Percentiles rank a stretch among this genome's conserved stretches.
Evolutionary conservation across 805 yeast genomes (phyloP).

Genomic region (Yamadazyma nakazawae): DNA sequence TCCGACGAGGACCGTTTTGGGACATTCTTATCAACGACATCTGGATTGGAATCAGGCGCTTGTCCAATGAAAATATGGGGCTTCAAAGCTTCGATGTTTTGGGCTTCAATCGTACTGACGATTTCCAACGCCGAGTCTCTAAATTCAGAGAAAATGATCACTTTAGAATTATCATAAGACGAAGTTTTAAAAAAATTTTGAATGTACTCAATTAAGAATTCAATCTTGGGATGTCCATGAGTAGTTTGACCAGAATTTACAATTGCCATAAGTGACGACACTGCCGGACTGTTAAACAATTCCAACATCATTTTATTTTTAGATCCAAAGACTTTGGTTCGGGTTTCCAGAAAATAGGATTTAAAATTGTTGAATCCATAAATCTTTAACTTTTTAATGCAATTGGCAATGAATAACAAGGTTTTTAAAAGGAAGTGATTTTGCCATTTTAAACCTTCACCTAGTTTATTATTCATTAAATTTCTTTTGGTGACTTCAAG

Average conservation of each 20-base stretch:
- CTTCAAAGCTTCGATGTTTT: slow-evolving; percentile 26
- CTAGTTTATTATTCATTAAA: slow-evolving; percentile 48
- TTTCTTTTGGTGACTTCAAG: slow-evolving; percentile 65
- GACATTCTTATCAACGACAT: slow-evolving; percentile 41
- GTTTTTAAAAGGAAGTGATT: slow-evolving; percentile 59
- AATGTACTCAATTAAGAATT: slow-evolving; percentile 43
- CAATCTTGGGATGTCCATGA: slow-evolving; percentile 61
- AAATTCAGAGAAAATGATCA: slow-evolving; percentile 82
- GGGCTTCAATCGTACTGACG: slow-evolving; percentile 56
- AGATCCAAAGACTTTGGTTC: slow-evolving; percentile 54
- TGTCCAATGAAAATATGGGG: slow-evolving; percentile 96
- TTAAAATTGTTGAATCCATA: slow-evolving; percentile 83
- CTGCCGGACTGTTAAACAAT: slow-evolving; percentile 40
- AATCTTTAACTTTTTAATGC: slow-evolving; percentile 62
- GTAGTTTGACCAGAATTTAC: slow-evolving; percentile 28
- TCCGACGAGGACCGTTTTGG: slow-evolving; percentile 60
- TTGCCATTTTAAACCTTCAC: slow-evolving; percentile 75
- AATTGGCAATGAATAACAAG: slow-evolving; percentile 69
- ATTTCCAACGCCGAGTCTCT: slow-evolving; percentile 91
- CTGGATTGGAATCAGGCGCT: slow-evolving; percentile 56
- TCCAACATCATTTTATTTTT: slow-evolving; percentile 60
- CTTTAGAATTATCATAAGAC: slow-evolving; percentile 55
- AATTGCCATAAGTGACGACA: slow-evolving; percentile 32
- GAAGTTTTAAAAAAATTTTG: slow-evolving; percentile 44
- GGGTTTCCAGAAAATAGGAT: slow-evolving; percentile 58